Percentiles rank a stretch among this genome's conserved stretches.
These are phyloP conservation scores for Rhizopogon rudus DNA, from an alignment of 768 basidiomycete genomes.

Conservation along the genomic window DNA sequence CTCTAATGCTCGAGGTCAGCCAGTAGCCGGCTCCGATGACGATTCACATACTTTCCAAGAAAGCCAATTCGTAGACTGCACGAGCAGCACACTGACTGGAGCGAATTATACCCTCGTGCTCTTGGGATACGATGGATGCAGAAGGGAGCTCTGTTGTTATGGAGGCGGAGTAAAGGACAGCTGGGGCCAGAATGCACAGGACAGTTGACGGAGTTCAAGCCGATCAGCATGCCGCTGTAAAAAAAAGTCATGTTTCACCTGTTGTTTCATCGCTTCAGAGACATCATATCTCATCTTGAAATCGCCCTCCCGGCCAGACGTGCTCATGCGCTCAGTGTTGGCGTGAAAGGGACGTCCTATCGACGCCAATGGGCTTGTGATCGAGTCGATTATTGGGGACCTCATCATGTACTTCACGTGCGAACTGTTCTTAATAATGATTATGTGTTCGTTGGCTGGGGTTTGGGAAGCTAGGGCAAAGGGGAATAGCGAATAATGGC, in stretches of 20 bases:
- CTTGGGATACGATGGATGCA: conserved; percentile 31
- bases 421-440: conserved; percentile 18
- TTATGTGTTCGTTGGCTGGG: conserved; percentile 69
- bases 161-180: conserved; percentile 74
- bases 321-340: conserved; percentile 35
- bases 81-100: conserved; percentile 39
- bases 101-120: conserved; percentile 79
- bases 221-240: conserved; percentile 37
- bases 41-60: conserved; percentile 37
- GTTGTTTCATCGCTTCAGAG: conserved; percentile 69
- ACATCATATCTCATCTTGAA: conserved; percentile 71
- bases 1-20: conserved; percentile 46
- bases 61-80: conserved; percentile 27
- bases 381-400: conserved; percentile 55
- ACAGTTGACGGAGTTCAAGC: conserved; percentile 36
- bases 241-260: conserved; percentile 19
- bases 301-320: conserved; percentile 34
- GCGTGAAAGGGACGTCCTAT: conserved; percentile 6
- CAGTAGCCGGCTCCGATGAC: conserved; percentile 35
- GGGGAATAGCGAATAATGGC: conserved; percentile 3
- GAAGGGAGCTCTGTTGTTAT: conserved; percentile 59
- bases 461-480: conserved; percentile 58
- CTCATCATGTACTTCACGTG: conserved; percentile 61
- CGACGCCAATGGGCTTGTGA: conserved; percentile 18
- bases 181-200: conserved; percentile 45